Evolutionary conservation across 1,139 yeast species (phyloP).

Genomic region (Blastobotrys petasosporus): DNA sequence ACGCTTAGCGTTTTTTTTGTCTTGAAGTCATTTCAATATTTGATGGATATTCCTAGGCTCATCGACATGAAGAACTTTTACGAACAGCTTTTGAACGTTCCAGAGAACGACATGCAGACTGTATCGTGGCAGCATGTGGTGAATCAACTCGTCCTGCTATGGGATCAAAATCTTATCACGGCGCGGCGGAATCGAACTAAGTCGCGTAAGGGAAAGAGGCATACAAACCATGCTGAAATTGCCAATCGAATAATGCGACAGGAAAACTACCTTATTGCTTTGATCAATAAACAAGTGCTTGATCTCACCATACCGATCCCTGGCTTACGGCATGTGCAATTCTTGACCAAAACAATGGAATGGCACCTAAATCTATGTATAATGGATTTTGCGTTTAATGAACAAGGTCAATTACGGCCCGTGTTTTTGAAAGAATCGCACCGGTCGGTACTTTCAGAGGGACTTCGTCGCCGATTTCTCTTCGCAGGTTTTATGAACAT

Average conservation of each 20-base stretch:
- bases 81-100: constrained; percentile 57
- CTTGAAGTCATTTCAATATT: constrained; percentile 55
- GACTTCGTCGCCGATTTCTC: constrained; percentile 69
- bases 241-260: constrained; percentile 94
- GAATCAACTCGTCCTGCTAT: constrained; percentile 63
- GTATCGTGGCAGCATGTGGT: constrained; percentile 90
- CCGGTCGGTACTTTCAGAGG: constrained; percentile 59
- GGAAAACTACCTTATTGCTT: constrained; percentile 87
- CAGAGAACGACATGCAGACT: constrained; percentile 82
- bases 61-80: constrained; percentile 62
- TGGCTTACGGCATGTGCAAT: constrained; percentile 30
- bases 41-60: constrained; percentile 43
- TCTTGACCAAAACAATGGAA: constrained; percentile 80
- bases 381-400: constrained; percentile 77
- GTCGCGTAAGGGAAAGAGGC: constrained; percentile 47
- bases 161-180: constrained; percentile 74
- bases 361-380: constrained; percentile 91
- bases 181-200: constrained; percentile 48
- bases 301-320: constrained; percentile 55
- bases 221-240: constrained; percentile 86
- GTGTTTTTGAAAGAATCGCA: constrained; percentile 66
- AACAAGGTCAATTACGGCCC: constrained; percentile 77
- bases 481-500: constrained; percentile 84
- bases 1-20: constrained; percentile 53
- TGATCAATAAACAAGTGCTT: constrained; percentile 71